Conservation (phyloP, 345 rosid genomes). For the Eucalyptus grandis region DNA sequence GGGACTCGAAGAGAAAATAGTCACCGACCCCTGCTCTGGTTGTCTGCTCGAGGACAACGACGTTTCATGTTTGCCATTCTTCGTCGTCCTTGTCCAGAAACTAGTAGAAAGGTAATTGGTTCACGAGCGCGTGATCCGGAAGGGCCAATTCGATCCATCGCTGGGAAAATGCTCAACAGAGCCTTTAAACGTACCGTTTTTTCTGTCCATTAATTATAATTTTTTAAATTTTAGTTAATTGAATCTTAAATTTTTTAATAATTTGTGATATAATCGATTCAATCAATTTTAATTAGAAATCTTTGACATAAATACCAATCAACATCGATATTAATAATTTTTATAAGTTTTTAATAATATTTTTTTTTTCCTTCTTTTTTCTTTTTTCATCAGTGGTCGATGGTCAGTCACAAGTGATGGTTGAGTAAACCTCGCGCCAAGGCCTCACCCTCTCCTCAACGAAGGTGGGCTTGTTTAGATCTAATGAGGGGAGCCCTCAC, state of each 20-base stretch:
- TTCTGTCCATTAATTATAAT: too few species aligned
- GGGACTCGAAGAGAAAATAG: neutral
- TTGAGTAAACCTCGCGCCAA: too few species aligned
- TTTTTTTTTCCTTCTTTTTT: too few species aligned
- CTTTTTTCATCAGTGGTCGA: accelerated
- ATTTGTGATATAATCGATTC: too few species aligned
- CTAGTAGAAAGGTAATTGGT: neutral
- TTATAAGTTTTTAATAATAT: too few species aligned
- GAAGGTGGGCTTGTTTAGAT: too few species aligned
- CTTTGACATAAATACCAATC: accelerated
- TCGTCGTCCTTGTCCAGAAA: neutral
- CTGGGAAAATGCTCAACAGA: neutral
- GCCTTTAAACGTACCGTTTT: too few species aligned
- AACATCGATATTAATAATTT: too few species aligned
- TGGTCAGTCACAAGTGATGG: accelerated
- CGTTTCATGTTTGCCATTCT: neutral
- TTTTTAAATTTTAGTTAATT: too few species aligned
- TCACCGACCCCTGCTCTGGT: neutral
- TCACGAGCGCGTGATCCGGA: neutral
- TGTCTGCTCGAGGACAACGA: neutral
- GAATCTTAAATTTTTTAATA: too few species aligned
- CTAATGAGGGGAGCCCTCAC: neutral
- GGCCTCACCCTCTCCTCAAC: too few species aligned
- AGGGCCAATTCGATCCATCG: neutral
- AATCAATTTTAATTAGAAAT: accelerated